Evolutionary conservation across 768 basidiomycete species (phyloP).

Genomic region (Collybia sordida): DNA sequence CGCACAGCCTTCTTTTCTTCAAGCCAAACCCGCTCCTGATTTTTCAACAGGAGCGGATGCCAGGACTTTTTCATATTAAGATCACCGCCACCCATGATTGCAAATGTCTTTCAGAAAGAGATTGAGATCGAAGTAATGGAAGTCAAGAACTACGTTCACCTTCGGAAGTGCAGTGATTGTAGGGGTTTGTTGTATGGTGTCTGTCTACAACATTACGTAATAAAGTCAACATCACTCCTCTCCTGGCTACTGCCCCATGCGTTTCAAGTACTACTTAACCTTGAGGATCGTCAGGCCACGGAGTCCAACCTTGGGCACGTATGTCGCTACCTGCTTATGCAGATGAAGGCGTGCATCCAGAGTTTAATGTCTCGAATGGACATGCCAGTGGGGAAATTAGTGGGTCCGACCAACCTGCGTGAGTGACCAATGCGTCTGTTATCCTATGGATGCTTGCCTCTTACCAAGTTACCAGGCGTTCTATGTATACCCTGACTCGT

Average conservation of each 20-base stretch:
- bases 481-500: conserved; percentile 83
- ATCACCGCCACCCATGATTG: conserved; percentile 97
- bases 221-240: neutral
- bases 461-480: conserved; percentile 46
- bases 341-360: conserved; percentile 21
- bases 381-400: conserved; percentile 21
- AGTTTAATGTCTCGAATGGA: conserved; percentile 33
- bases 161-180: neutral
- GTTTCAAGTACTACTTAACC: neutral
- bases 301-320: neutral
- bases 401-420: conserved; percentile 10
- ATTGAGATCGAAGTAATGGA: conserved; percentile 2
- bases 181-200: no score
- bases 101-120: conserved; percentile 15
- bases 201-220: neutral
- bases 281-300: neutral
- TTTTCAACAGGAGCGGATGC: conserved; percentile 97
- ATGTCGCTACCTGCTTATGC: conserved; percentile 11
- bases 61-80: conserved; percentile 99
- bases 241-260: neutral
- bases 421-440: conserved; percentile 5
- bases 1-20: conserved; percentile 95
- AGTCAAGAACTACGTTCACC: neutral
- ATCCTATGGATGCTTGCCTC: conserved; percentile 37
- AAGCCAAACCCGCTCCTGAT: conserved; percentile 99